phyloP scores from a whole-genome alignment of 2,329 filamentous ascomycete genomes.

The Dactylellina drechsleri region DNA sequence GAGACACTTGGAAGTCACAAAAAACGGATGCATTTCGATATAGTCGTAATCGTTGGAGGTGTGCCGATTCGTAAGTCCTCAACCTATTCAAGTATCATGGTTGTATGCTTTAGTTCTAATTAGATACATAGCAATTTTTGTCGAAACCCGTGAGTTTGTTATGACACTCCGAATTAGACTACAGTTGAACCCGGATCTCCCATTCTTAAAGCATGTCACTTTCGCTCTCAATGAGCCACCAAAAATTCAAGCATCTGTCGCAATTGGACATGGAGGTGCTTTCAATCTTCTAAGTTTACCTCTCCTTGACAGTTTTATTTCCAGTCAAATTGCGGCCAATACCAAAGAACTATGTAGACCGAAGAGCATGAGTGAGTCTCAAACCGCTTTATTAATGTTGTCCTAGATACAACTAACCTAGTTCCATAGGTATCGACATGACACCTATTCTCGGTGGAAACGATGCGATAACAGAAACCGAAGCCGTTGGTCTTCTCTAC shows the following conservation, averaged over 20 bases:
- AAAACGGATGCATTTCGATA: constrained; percentile 95
- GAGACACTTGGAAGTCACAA: constrained; percentile 63
- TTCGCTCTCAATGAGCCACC: constrained; percentile 95
- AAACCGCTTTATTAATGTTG: background rate
- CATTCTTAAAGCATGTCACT: constrained; percentile 89
- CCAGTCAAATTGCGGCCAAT: constrained; percentile 88
- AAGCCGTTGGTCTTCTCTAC: constrained; percentile 86
- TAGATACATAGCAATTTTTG: constrained; percentile 63
- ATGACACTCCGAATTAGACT: constrained; percentile 84
- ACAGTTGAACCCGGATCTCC: constrained; percentile 86
- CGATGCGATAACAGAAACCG: constrained; percentile 87
- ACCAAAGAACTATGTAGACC: constrained; percentile 91
- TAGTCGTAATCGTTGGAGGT: constrained; percentile 93
- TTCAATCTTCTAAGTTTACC: constrained; percentile 92
- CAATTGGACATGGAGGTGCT: constrained; percentile 71
- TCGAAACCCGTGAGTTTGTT: constrained; percentile 85
- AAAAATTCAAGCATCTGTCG: constrained; percentile 79
- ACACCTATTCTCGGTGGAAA: constrained; percentile 91
- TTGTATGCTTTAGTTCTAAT: background rate
- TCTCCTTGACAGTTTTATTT: constrained; percentile 94
- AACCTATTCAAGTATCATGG: background rate
- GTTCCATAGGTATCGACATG: constrained; percentile 73
- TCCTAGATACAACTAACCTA: background rate
- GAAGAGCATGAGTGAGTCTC: constrained; percentile 81
- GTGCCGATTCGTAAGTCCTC: constrained; percentile 73